Evolutionary conservation across 2,329 filamentous ascomycete genomes (phyloP).

Genomic region (Sarocladium strictum): DNA sequence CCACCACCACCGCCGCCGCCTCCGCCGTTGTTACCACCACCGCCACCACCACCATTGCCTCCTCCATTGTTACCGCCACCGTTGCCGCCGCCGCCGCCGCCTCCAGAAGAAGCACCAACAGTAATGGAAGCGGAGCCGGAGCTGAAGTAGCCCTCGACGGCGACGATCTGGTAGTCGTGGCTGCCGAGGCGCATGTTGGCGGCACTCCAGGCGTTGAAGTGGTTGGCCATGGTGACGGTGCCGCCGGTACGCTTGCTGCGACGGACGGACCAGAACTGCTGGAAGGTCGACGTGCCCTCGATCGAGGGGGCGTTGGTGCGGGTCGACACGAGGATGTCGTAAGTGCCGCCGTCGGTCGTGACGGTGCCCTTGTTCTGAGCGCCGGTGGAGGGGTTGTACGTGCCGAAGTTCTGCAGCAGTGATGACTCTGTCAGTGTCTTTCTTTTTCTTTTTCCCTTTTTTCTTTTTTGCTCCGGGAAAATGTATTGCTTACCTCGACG

Average conservation of each 20-base stretch:
- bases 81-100: background rate
- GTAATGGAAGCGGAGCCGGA: slow-evolving; percentile 41
- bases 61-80: background rate
- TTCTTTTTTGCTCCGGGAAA: background rate
- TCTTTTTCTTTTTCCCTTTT: background rate
- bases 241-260: slow-evolving; percentile 42
- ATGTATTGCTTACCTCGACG: slow-evolving; percentile 13
- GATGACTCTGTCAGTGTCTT: slow-evolving; percentile 11
- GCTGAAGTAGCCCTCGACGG: slow-evolving; percentile 48
- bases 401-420: slow-evolving; percentile 27
- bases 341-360: slow-evolving; percentile 29
- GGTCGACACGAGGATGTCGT: slow-evolving; percentile 30
- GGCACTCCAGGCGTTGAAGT: slow-evolving; percentile 47
- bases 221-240: slow-evolving; percentile 41
- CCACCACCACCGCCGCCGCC: background rate
- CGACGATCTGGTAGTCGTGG: slow-evolving; percentile 48
- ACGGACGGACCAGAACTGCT: slow-evolving; percentile 49
- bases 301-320: slow-evolving; percentile 39
- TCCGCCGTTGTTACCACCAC: background rate
- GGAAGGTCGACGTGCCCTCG: slow-evolving; percentile 41
- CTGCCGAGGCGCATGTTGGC: slow-evolving; percentile 41
- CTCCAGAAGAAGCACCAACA: slow-evolving; percentile 20
- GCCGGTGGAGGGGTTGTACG: slow-evolving; percentile 28
- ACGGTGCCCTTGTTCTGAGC: slow-evolving; percentile 27
- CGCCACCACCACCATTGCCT: background rate